Evolutionary conservation across 805 yeast species (phyloP).

Genomic region (Tetrapisispora arboricola): DNA sequence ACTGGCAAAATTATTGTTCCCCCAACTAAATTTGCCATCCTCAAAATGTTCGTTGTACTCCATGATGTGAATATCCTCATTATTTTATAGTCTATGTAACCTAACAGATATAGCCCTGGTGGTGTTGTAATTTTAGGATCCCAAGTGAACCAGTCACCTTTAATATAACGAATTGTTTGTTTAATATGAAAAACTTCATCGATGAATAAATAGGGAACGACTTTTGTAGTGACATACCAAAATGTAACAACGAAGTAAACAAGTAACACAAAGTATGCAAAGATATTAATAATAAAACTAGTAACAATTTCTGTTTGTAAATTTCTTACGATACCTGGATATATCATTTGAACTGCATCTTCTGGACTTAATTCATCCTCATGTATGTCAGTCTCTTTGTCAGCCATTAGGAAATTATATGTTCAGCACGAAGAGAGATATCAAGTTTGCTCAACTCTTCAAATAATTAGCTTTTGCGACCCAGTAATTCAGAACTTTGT

Average conservation of each 20-base stretch:
- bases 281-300: conserved; percentile 28
- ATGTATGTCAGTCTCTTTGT: not conserved
- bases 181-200: conserved; percentile 79
- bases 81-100: conserved; percentile 29
- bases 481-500: no score
- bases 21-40: conserved; percentile 58
- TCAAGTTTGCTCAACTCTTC: no score
- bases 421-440: no score
- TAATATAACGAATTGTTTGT: conserved; percentile 62
- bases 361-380: not conserved
- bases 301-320: conserved; percentile 22
- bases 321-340: conserved; percentile 23
- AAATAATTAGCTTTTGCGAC: no score
- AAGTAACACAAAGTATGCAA: conserved; percentile 24
- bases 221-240: conserved; percentile 19
- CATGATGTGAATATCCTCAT: conserved; percentile 17
- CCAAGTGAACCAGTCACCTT: conserved; percentile 58
- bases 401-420: not conserved
- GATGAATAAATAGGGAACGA: conserved; percentile 29
- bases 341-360: conserved; percentile 12
- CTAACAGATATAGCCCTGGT: conserved; percentile 70
- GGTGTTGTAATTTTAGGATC: conserved; percentile 92
- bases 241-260: conserved; percentile 23
- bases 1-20: conserved; percentile 47
- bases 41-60: conserved; percentile 31